phyloP scores from a whole-genome alignment of 192 early-diverging fungal genomes.

The Backusella circina region DNA sequence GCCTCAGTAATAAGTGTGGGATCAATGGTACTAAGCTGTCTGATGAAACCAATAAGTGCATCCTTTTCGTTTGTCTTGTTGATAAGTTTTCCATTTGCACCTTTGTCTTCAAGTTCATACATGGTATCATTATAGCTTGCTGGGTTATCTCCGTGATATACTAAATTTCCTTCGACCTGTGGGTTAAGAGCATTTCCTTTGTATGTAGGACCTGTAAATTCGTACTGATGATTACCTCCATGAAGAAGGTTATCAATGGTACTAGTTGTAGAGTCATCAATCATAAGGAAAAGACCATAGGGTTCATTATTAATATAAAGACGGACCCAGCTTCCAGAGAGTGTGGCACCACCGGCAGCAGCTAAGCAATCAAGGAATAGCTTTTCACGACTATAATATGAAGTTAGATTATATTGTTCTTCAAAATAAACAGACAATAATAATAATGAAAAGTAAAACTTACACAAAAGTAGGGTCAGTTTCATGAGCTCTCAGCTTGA shows the following conservation, averaged over 20 bases:
- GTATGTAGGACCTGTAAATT: conserved; percentile 15
- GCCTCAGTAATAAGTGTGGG: conserved; percentile 3
- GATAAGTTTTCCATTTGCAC: conserved; percentile 2
- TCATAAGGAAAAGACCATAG: conserved; percentile 42
- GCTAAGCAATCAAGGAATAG: conserved; percentile 34
- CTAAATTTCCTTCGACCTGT: conserved; percentile 16
- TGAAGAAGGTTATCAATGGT: conserved; percentile 11
- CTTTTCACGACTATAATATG: conserved; percentile 30
- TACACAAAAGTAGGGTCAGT: conserved; percentile 44
- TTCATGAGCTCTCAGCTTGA: conserved; percentile 43
- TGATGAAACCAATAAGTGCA: conserved; percentile 13
- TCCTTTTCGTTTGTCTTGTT: conserved; percentile 6
- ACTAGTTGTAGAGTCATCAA: conserved; percentile 31
- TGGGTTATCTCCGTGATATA: conserved; percentile 7
- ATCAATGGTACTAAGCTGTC: neutral
- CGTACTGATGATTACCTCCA: neutral
- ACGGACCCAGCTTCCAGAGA: conserved; percentile 38
- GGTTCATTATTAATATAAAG: conserved; percentile 41
- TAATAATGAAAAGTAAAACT: neutral
- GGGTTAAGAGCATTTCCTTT: conserved; percentile 24
- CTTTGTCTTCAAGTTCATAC: conserved; percentile 17
- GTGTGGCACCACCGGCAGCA: conserved; percentile 39
- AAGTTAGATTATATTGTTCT: neutral
- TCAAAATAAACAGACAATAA: neutral
- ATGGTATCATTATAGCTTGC: conserved; percentile 5